phyloP scores from a whole-genome alignment of 1,139 yeast genomes.

The Lizanozyma gosingica region DNA sequence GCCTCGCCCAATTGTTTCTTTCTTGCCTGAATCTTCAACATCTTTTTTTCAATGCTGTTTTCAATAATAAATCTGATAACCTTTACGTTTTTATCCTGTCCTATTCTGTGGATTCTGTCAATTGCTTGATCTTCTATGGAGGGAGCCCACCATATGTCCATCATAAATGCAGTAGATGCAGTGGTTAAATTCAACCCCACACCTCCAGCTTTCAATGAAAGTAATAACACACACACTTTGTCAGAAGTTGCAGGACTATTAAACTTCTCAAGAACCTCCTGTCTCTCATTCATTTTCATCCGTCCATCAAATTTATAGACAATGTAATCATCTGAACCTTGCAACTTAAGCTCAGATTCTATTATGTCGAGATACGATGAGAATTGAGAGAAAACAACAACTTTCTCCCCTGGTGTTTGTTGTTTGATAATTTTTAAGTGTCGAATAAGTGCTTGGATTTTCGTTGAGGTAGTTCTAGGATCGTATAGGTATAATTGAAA shows the following conservation, averaged over 20 bases:
- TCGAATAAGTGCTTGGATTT: slow-evolving; percentile 58
- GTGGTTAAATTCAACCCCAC: slow-evolving; percentile 86
- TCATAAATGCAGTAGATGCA: slow-evolving; percentile 79
- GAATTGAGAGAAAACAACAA: slow-evolving; percentile 88
- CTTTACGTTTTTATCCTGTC: slow-evolving; percentile 66
- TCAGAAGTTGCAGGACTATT: slow-evolving; percentile 16
- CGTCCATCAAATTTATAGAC: slow-evolving; percentile 77
- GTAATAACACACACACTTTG: slow-evolving; percentile 47
- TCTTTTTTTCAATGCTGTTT: slow-evolving; percentile 82
- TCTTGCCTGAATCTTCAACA: slow-evolving; percentile 80
- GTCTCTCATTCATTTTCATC: slow-evolving; percentile 57
- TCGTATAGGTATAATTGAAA: slow-evolving; percentile 36
- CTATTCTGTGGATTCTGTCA: slow-evolving; percentile 88
- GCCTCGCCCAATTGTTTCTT: slow-evolving; percentile 83
- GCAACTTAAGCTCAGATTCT: slow-evolving; percentile 47
- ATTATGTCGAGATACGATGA: slow-evolving; percentile 75
- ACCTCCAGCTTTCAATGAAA: slow-evolving; percentile 91
- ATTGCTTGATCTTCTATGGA: slow-evolving; percentile 93
- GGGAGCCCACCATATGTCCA: slow-evolving; percentile 99
- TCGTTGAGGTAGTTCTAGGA: slow-evolving; percentile 56
- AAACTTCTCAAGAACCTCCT: slow-evolving; percentile 51
- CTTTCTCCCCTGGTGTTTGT: slow-evolving; percentile 56
- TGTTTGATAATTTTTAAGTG: slow-evolving; percentile 48
- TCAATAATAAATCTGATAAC: slow-evolving; percentile 77
- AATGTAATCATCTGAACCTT: slow-evolving; percentile 33